Conservation (phyloP, 257 asterid species). For the Solanum clarkiae region DNA sequence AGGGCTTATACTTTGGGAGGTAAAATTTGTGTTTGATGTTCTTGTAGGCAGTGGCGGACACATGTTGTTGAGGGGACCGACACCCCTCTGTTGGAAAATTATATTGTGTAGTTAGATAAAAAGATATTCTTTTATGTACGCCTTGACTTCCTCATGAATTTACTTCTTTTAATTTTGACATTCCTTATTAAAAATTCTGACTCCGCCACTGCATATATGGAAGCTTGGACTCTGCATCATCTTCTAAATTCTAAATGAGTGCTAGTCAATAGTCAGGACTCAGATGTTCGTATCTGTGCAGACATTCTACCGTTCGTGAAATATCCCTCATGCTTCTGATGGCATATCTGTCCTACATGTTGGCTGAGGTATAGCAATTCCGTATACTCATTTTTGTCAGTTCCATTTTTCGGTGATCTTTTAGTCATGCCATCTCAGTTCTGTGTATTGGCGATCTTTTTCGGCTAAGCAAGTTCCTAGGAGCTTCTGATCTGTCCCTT, state of each 20-base stretch:
- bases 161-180: no score
- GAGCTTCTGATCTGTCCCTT: not conserved
- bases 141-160: no score
- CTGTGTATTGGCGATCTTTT: not conserved
- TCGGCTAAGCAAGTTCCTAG: not conserved
- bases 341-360: constrained; percentile 93
- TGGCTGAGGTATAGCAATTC: constrained; percentile 68
- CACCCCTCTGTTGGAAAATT: no score
- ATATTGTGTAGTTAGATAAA: no score
- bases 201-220: not conserved
- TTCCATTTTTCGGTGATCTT: not conserved
- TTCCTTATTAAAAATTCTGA: no score
- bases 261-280: not conserved
- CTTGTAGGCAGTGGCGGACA: not conserved
- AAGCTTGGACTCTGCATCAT: not conserved
- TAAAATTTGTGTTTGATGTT: constrained; percentile 5
- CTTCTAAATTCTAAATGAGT: not conserved
- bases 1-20: constrained; percentile 80
- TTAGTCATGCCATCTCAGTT: not conserved
- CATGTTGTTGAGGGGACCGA: no score
- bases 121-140: no score
- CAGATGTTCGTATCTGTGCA: constrained; percentile 17
- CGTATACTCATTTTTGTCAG: not conserved
- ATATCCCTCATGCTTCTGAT: constrained; percentile 72
- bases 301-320: constrained; percentile 88